Conservation (phyloP, 352 stramenopile species). For the Globisporangium radiosum region DNA sequence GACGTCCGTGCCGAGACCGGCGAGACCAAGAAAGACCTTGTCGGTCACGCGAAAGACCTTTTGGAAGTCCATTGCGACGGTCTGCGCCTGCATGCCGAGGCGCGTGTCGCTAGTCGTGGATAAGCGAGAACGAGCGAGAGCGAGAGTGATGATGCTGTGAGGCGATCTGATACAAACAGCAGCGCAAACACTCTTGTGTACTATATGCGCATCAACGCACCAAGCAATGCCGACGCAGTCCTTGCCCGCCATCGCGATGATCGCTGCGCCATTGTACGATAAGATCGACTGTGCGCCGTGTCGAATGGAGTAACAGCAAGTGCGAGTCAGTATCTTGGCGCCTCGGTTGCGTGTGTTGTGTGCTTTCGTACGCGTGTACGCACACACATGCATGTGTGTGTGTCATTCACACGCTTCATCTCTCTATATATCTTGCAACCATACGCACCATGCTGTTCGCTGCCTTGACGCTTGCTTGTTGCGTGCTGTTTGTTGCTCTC, state of each 20-base stretch:
- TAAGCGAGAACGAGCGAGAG: not conserved
- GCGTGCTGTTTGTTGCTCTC: slow-evolving; percentile 1
- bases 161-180: too few relatives aligned
- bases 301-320: not conserved
- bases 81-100: slow-evolving; percentile 95
- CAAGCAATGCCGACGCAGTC: slow-evolving; percentile 98
- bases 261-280: slow-evolving; percentile 98
- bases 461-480: not conserved
- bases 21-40: slow-evolving; percentile 94
- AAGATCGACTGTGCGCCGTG: slow-evolving; percentile 57
- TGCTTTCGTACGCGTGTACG: not conserved
- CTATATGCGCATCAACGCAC: slow-evolving; percentile 18
- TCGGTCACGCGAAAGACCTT: slow-evolving; percentile 99
- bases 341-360: not conserved
- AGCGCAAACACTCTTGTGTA: too few relatives aligned
- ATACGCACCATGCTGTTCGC: slow-evolving; percentile 21
- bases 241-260: slow-evolving; percentile 99
- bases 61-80: slow-evolving; percentile 96
- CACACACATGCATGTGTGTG: not conserved
- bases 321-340: not conserved
- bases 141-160: not conserved
- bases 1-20: slow-evolving; percentile 97
- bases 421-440: not conserved
- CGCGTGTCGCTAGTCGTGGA: slow-evolving; percentile 85
- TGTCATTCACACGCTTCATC: too few relatives aligned